Evolutionary conservation across 805 yeast species (phyloP).

Genomic region (Yamadazyma akitaensis): DNA sequence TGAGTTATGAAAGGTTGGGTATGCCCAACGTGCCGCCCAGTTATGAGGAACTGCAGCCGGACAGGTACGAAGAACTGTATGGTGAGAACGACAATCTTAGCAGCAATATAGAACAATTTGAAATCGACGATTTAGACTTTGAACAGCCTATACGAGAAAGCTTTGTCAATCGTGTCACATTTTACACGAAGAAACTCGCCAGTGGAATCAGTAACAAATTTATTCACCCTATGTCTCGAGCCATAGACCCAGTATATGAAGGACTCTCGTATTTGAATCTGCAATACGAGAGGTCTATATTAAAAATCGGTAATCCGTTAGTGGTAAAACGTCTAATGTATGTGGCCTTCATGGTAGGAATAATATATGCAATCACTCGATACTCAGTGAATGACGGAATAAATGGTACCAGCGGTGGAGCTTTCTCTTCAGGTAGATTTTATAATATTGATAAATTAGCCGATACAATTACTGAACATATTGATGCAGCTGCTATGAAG

Average conservation of each 20-base stretch:
- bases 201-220: constrained; percentile 3
- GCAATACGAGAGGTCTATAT: constrained; percentile 54
- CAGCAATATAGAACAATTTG: constrained; percentile 15
- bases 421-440: constrained; percentile 53
- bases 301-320: constrained; percentile 79
- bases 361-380: constrained; percentile 56
- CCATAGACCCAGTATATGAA: constrained; percentile 52
- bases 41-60: constrained; percentile 12
- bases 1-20: background rate
- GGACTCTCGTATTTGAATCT: constrained; percentile 38
- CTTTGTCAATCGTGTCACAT: constrained; percentile 35
- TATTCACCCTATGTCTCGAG: constrained; percentile 42
- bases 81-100: background rate
- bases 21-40: constrained; percentile 16
- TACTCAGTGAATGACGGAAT: constrained; percentile 48
- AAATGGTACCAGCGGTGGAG: constrained; percentile 39
- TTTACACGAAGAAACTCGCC: constrained; percentile 12
- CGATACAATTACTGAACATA: constrained; percentile 43
- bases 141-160: constrained; percentile 18
- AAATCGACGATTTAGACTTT: constrained; percentile 15
- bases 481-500: constrained; percentile 58
- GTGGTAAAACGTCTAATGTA: constrained; percentile 76
- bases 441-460: constrained; percentile 55
- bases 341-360: constrained; percentile 57
- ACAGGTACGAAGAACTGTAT: background rate